Evolutionary conservation across 2,329 filamentous ascomycete genomes (phyloP), one percentile per base, ranked within the genome.

Genomic region (Nigrospora osmanthi): DNA sequence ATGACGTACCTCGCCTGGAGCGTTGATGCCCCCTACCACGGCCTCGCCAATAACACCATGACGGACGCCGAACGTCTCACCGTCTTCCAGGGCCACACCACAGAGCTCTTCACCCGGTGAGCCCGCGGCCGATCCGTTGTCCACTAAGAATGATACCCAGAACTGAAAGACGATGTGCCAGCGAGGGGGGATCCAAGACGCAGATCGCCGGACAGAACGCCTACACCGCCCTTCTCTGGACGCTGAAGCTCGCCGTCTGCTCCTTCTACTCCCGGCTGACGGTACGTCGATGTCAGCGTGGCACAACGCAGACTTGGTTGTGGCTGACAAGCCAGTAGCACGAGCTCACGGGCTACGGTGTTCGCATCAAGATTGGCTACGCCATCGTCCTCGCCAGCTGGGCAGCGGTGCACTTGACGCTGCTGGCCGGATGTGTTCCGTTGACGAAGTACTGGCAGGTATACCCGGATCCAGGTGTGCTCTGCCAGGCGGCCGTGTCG

Each of bases 401-500:
- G 40, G 14, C 47, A 10, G 31, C 34, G 13, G 45, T 49, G 17
- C 38, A 44, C 16, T 31, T 51, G 11, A 47, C 47, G 13, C 31
- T 49, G 3, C 32, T 49, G 12, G 45, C 40, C 13, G 35, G 36
- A 3, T 51, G 49, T 40, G 19, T 38, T 15, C 49, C 49, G 13
- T 45, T 49, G 34, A 34, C 36, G 19, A 51, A 42, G 38, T 47
- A 47, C 41, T 51, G 49, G 49, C 49, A 51, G 30, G 47, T 51
- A 36, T 36, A 49, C 35, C 49, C 49, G 7, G 42, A 51, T 35
- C 49, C 49, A 12, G 49, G 47, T 11, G 49, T 47, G 31, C 37
- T 43, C 12, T 51, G 49, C 34, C 44, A 49, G 15, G 43, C 47
- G 14, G 47, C 49, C 4, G 40, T 42, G 14, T 45, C 44, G 11